Evolutionary conservation across 1,139 yeast species (phyloP), one percentile per base, ranked within the genome.

Genomic region (Pichia inconspicua): DNA sequence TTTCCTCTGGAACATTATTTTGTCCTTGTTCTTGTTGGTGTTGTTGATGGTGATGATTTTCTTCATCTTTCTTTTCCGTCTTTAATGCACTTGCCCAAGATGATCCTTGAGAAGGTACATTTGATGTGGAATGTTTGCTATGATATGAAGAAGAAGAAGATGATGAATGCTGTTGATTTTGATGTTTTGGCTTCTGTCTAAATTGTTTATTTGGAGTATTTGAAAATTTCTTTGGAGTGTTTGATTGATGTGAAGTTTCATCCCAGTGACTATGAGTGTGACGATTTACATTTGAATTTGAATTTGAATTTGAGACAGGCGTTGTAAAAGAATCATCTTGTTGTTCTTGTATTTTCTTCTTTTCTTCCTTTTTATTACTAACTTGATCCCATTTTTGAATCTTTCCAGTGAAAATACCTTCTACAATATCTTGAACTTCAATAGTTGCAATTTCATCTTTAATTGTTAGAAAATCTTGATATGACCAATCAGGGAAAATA

Each of bases 401-500:
- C 62, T 77, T 76, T 57, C 94, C 96, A 56, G 88, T 86, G 53
- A 94, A 83, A 67, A 92, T 90, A 67, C 89, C 82, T 63, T 84
- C 90, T 58, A 87, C 84, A 56, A 92, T 88, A 45, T 78, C 75
- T 62, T 85, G 95, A 57, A 88, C 73, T 62, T 85, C 89, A 57
- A 82, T 75, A 53, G 69, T 64, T 15, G 57, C 72, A 58, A 84
- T 78, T 67, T 92, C 97, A 51, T 74, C 73, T 57, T 90, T 79
- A 52, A 88, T 81, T 48, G 84, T 78, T 47, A 75, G 70, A 65
- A 92, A 79, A 65, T 92, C 98, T 42, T 86, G 96, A 47, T 77
- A 73, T 50, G 87, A 79, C 98, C 98, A 92, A 64, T 87, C 96
- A 40, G 97, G 96, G 71, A 92, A 90, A 74, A 92, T 74, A 66